Base-by-base conservation (phyloP, 805 yeast species). In the Kuraishia ogatae region DNA sequence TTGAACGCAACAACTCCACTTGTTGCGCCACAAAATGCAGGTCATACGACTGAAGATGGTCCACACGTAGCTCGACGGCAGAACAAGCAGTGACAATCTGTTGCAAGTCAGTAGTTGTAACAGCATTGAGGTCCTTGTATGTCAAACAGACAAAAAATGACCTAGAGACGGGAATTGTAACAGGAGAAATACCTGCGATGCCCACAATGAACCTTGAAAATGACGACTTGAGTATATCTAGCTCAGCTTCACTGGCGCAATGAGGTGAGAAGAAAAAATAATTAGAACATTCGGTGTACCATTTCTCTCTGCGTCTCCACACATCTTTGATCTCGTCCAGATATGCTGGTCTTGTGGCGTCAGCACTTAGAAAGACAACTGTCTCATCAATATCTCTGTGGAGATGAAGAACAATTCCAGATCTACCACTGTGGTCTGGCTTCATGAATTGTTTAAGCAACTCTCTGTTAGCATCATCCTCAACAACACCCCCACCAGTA, bases 401-500 rank as follows among this genome's bases (percentile, higher is more conserved):
- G 57, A 94, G 77, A 64, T 94, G 97, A 55, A 94, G 75, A 13
- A 94, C 98, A 59, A 88, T 78, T 47, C 97, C 96, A 13, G n/a
- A 13, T 35, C 43, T 35, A 24, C 87, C 88, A 3, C 57, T n/a
- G 26, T 22, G 17, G 15, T 69, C 59, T 22, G 71, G 62, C 7
- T 71, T 69, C 48, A 68, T 63, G 67, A 83, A 87, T 7, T 74
- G 66, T 61, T 83, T 78, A 67, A 94, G 75, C 7, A 81, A 60
- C 11, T 75, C 75, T 62, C 97, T 80, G 3, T 96, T 83, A n/a
- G 69, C 78, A 7, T 76, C 76, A 47, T 79, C 79, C 70, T 93
- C 98, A 26, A 94, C 96, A 57, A 94, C 77, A 10, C 99, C 99
- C 50, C 99, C 99, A 39, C 99, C 99, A 52, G 97, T 89, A 0